Base-by-base conservation (phyloP, 345 rosid genomes). In the Hibiscus syriacus region DNA sequence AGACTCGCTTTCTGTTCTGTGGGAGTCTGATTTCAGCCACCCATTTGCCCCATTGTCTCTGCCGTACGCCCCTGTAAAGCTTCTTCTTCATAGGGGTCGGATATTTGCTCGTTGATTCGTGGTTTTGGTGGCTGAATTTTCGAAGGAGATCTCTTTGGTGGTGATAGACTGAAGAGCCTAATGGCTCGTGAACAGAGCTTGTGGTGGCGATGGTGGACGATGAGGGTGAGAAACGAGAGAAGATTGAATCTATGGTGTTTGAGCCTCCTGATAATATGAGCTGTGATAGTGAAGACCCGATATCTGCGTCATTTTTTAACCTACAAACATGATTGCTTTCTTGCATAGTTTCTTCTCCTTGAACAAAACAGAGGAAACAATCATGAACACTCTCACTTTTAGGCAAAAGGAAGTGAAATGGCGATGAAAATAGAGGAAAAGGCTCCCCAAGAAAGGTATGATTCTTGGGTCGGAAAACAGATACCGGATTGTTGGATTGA, bases 21-120 rank as follows among this genome's bases (percentile, higher is more conserved):
- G 55, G 55, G 8, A 50, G 55, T 20, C 55, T 50, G 55, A 52
- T 52, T 20, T 52, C 27, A 27, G 27, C 55, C 20, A 52, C 55
- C 55, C 55, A 52, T 52, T 52, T 52, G 13, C 98, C 98, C 98
- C 97, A 93, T 53, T 87, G 96, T 70, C 98, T 83, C 85, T 93
- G 98, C 65, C 97, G 87, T 67, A 93, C 97, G 69, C 98, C 98
- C 64, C 97, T 82, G 87, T 93, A 93, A 34, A 87, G 82, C 71
- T 93, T 93, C 87, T 87, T 50, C 86, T 74, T 90, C 54, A 19
- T 53, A 1, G 81, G 87, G 17, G 70, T n/a, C 70, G 55, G n/a
- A 56, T 69, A 77, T 22, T 60, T 55, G 55, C 72, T 62, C 10
- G 80, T 55, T 5, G 71, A 19, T 14, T 70, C 50, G 4, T 84